Evolutionary conservation across 164 flowering plant genomes (phyloP).

Genomic region (Platanus orientalis): DNA sequence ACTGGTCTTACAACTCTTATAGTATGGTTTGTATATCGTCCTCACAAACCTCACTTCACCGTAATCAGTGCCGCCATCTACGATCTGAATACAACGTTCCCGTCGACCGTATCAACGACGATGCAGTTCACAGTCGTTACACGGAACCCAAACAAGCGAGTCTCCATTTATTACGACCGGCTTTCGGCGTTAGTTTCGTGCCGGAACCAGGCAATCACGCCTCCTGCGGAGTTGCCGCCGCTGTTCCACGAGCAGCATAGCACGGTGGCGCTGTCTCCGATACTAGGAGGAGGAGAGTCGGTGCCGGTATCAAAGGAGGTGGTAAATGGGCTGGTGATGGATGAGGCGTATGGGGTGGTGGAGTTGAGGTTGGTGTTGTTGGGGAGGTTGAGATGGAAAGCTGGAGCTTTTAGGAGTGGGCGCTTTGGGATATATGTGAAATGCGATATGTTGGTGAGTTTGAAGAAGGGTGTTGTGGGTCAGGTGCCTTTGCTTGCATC

Average conservation of each 20-base stretch:
- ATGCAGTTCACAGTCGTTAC: conserved; percentile 71
- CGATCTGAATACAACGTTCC: conserved; percentile 50
- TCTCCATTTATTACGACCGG: conserved; percentile 51
- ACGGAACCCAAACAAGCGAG: conserved; percentile 68
- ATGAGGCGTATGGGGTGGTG: conserved; percentile 62
- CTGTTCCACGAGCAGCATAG: conserved; percentile 40
- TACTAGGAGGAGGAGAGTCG: conserved; percentile 40
- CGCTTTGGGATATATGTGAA: conserved; percentile 47
- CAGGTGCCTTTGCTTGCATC: conserved; percentile 69
- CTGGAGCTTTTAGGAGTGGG: conserved; percentile 43
- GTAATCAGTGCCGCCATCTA: conserved; percentile 60
- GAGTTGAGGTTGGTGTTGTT: conserved; percentile 48
- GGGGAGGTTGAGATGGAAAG: conserved; percentile 72
- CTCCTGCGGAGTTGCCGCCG: conserved; percentile 52
- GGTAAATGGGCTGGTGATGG: conserved; percentile 45
- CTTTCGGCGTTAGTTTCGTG: conserved; percentile 51
- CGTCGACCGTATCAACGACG: conserved; percentile 46
- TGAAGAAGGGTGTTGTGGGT: conserved; percentile 50
- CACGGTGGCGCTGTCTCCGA: conserved; percentile 60
- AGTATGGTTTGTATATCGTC: conserved; percentile 70
- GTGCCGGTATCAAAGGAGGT: conserved; percentile 66
- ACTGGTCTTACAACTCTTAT: conserved; percentile 49
- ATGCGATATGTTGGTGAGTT: conserved; percentile 68
- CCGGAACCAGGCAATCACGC: conserved; percentile 57
- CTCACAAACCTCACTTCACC: conserved; percentile 59